Conservation (phyloP, 768 basidiomycete species). For the Naganishia kalamii region DNA sequence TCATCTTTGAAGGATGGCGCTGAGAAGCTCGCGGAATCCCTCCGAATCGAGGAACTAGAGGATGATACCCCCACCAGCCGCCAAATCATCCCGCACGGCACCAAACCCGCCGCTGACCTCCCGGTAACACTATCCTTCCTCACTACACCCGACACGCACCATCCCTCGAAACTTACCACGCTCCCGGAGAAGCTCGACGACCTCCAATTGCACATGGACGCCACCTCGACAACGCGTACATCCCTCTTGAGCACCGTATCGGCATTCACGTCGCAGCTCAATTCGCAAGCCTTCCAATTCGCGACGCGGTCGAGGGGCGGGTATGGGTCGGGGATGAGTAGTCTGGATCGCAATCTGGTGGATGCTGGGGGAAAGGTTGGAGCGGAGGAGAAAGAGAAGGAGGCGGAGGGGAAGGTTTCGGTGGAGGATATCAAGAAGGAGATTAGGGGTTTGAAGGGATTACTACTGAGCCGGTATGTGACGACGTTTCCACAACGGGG, state of each 20-base stretch:
- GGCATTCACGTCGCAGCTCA: conserved; percentile 36
- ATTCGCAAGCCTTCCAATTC: conserved; percentile 28
- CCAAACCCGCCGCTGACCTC: conserved; percentile 21
- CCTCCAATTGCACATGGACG: conserved; percentile 27
- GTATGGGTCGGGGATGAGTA: conserved; percentile 20
- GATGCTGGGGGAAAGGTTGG: conserved; percentile 23
- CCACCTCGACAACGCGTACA: conserved; percentile 42
- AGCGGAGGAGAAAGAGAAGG: background rate
- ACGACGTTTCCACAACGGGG: no score
- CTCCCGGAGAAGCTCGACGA: conserved; percentile 20
- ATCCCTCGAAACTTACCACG: background rate
- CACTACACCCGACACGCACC: background rate
- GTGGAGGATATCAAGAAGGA: conserved; percentile 33
- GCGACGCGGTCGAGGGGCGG: conserved; percentile 11
- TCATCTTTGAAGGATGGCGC: background rate
- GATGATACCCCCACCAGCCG: background rate
- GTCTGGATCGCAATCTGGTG: conserved; percentile 26
- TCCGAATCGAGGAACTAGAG: conserved; percentile 14
- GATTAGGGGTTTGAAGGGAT: conserved; percentile 42
- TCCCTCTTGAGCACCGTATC: conserved; percentile 40
- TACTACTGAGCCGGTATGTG: conserved; percentile 39
- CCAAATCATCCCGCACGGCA: conserved; percentile 3
- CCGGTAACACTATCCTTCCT: conserved; percentile 20
- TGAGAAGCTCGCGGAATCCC: conserved; percentile 13
- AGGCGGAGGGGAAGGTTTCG: conserved; percentile 31